phyloP scores from a whole-genome alignment of 257 asterid genomes.

The Linaria vulgaris region DNA sequence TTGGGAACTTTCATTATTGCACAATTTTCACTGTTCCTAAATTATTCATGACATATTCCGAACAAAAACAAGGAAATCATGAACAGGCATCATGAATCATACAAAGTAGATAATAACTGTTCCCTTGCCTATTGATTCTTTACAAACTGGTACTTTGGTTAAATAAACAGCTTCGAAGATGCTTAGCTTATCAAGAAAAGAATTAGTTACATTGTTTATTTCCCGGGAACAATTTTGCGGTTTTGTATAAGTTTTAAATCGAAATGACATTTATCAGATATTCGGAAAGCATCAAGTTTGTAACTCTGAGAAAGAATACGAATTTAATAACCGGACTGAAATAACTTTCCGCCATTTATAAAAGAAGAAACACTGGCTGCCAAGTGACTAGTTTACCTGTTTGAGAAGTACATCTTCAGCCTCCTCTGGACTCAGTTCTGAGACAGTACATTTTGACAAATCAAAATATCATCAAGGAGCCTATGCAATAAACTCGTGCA shows the following conservation, averaged over 20 bases:
- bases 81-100: too few relatives aligned
- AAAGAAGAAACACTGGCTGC: not conserved
- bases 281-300: too few relatives aligned
- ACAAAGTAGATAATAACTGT: too few relatives aligned
- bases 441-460: slow-evolving; percentile 19
- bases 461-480: not conserved
- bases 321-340: not conserved
- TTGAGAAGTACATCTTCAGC: slow-evolving; percentile 68
- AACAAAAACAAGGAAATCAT: not conserved
- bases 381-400: slow-evolving; percentile 46
- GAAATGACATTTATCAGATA: too few relatives aligned
- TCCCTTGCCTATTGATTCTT: too few relatives aligned
- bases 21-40: not conserved
- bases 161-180: too few relatives aligned
- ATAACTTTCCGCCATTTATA: not conserved
- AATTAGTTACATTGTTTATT: too few relatives aligned
- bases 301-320: not conserved
- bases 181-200: too few relatives aligned
- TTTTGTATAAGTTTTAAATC: too few relatives aligned
- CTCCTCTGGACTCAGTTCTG: slow-evolving; percentile 82
- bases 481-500: not conserved
- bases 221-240: too few relatives aligned
- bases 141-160: too few relatives aligned
- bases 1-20: not conserved
- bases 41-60: not conserved